Conservation (phyloP, 2,329 filamentous ascomycete species). For the Laburnicola sp. region DNA sequence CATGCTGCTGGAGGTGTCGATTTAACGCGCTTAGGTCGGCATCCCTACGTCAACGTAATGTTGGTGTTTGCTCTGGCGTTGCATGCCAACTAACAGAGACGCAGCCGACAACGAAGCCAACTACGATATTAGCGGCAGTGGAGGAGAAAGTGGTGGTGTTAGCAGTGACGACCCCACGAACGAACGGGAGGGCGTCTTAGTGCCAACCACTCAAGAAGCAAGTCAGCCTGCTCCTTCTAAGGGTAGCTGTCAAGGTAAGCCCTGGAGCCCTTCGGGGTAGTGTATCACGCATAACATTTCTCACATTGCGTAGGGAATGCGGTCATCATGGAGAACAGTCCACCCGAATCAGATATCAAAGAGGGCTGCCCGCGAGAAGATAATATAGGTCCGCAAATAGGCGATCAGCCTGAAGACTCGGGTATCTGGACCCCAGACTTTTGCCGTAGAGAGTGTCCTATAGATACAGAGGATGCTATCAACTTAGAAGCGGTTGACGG, state of each 20-base stretch:
- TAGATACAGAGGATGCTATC: conserved; percentile 1
- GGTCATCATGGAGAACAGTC: conserved; percentile 15
- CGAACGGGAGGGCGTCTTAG: not conserved
- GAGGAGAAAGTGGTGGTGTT: conserved; percentile 9
- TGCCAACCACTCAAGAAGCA: not conserved
- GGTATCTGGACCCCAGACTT: conserved; percentile 7
- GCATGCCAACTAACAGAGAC: conserved; percentile 15
- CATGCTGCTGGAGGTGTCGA: conserved; percentile 10
- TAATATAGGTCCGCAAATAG: conserved; percentile 11
- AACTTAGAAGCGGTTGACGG: conserved; percentile 1
- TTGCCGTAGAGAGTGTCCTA: conserved; percentile 5
- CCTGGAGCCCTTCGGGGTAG: conserved; percentile 5
- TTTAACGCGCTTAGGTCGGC: conserved; percentile 16
- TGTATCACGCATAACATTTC: conserved; percentile 14
- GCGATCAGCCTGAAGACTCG: conserved; percentile 10
- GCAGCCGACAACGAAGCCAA: conserved; percentile 9
- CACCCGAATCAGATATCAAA: conserved; percentile 10
- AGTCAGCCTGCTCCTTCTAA: conserved; percentile 11
- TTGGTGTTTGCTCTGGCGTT: conserved; percentile 6
- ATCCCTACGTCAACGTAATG: conserved; percentile 10
- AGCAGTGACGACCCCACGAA: not conserved
- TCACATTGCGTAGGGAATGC: conserved; percentile 18
- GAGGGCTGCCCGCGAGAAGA: conserved; percentile 10
- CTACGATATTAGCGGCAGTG: conserved; percentile 10
- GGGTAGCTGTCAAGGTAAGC: conserved; percentile 16